Conservation (phyloP, 2,329 filamentous ascomycete genomes). For the Paramyrothecium roridum region DNA sequence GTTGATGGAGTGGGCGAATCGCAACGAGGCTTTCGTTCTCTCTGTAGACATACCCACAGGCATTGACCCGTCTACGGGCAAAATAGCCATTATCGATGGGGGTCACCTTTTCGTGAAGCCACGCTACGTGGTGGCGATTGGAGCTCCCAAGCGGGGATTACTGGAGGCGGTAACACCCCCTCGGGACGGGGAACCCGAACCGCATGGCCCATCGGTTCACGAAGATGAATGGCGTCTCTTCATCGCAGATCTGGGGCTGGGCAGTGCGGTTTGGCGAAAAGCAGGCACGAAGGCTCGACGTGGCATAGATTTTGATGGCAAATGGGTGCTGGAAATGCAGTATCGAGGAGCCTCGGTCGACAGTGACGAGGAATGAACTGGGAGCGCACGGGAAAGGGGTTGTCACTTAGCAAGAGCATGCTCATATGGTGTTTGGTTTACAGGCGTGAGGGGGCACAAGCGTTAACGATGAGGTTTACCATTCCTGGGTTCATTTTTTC, state of each 20-base stretch:
- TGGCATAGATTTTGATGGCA: slow-evolving; percentile 83
- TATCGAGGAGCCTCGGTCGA: slow-evolving; percentile 29
- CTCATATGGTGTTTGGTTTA: slow-evolving; percentile 8
- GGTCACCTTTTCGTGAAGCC: slow-evolving; percentile 76
- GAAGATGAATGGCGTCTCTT: slow-evolving; percentile 73
- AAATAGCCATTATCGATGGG: slow-evolving; percentile 66
- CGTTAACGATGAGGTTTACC: slow-evolving; percentile 4
- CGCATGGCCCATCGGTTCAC: slow-evolving; percentile 25
- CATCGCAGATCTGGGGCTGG: slow-evolving; percentile 84
- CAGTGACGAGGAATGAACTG: slow-evolving; percentile 9
- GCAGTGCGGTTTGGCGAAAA: slow-evolving; percentile 79
- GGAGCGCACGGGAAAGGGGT: neutral
- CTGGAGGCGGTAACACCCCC: slow-evolving; percentile 67
- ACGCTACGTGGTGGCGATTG: slow-evolving; percentile 79
- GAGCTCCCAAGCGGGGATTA: slow-evolving; percentile 81
- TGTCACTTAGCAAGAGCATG: slow-evolving; percentile 11
- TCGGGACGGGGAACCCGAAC: slow-evolving; percentile 32
- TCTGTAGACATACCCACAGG: slow-evolving; percentile 91
- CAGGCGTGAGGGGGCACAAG: neutral
- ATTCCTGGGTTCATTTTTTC: slow-evolving; percentile 13
- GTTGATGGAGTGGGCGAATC: slow-evolving; percentile 91
- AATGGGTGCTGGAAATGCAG: slow-evolving; percentile 76
- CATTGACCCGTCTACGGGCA: slow-evolving; percentile 74
- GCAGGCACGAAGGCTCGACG: slow-evolving; percentile 77
- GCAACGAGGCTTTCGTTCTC: slow-evolving; percentile 76